A percentile compares a stretch with the other conserved stretches of the same genome.
phyloP scores from a whole-genome alignment of 2,329 filamentous ascomycete species.

The Diplocarpon rosae region DNA sequence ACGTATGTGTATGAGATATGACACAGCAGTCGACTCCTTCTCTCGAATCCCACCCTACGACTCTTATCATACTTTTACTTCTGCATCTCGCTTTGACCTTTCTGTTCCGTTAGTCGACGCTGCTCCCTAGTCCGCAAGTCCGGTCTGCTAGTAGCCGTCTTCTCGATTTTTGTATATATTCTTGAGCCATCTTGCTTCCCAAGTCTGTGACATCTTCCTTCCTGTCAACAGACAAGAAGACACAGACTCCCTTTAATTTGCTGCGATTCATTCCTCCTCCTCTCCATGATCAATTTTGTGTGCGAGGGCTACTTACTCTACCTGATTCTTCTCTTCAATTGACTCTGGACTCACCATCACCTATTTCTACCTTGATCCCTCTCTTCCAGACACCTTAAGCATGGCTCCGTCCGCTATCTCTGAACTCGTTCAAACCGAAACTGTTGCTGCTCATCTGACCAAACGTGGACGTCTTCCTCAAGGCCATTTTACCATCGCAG shows the following conservation, averaged over 20 bases:
- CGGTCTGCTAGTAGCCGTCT: constrained; percentile 8
- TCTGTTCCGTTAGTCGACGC: background rate
- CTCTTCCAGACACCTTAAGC: background rate
- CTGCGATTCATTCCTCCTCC: background rate
- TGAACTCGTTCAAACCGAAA: constrained; percentile 5
- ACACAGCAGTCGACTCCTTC: too few relatives aligned
- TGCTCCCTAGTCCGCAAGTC: background rate
- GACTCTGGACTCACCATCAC: background rate
- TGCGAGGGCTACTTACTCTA: constrained; percentile 12
- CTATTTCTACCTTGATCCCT: background rate
- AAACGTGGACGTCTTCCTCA: constrained; percentile 5
- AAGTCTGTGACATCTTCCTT: background rate
- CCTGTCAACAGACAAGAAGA: constrained; percentile 1
- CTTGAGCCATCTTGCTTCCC: constrained; percentile 3
- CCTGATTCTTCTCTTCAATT: constrained; percentile 14
- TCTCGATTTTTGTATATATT: constrained; percentile 7
- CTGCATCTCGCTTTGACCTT: constrained; percentile 1
- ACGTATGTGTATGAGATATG: too few relatives aligned
- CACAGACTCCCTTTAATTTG: background rate
- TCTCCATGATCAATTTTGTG: constrained; percentile 13
- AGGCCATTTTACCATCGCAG: constrained; percentile 4
- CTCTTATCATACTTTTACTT: background rate
- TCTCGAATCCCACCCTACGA: background rate
- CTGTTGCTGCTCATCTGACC: background rate
- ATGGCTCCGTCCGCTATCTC: constrained; percentile 17